Percentiles rank a stretch among this genome's conserved stretches.
Conservation (phyloP, 164 flowering plant genomes). For the Umbilicus rupestris region DNA sequence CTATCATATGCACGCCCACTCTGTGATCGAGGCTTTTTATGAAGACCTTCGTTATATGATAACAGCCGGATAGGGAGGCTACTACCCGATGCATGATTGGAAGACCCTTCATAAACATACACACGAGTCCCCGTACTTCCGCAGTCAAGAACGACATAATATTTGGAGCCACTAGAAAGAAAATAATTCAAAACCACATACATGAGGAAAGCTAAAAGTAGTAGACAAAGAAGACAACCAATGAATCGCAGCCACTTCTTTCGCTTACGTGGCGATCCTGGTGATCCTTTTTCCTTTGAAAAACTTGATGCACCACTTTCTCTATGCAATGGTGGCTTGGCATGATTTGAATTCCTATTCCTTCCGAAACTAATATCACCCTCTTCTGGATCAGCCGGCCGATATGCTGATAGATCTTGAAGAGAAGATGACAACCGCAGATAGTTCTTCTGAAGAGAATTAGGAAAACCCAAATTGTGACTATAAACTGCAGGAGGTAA, state of each 20-base stretch:
- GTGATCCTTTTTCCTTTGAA: conserved; percentile 58
- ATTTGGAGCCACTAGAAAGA: conserved; percentile 39
- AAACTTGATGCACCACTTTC: conserved; percentile 64
- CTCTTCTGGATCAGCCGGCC: conserved; percentile 46
- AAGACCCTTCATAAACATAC: conserved; percentile 62
- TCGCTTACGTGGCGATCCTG: conserved; percentile 26
- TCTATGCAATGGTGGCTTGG: conserved; percentile 26
- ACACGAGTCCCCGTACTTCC: conserved; percentile 96
- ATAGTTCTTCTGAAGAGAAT: conserved; percentile 29
- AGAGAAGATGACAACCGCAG: conserved; percentile 67
- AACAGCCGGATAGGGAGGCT: conserved; percentile 51
- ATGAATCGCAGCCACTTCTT: conserved; percentile 46
- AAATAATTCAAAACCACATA: conserved; percentile 27
- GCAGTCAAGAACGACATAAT: conserved; percentile 82
- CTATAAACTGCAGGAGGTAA: conserved; percentile 27
- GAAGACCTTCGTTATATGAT: conserved; percentile 44
- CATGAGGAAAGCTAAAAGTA: conserved; percentile 30
- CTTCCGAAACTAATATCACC: conserved; percentile 20
- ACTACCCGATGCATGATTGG: conserved; percentile 27
- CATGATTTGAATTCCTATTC: conserved; percentile 14
- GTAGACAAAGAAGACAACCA: conserved; percentile 31
- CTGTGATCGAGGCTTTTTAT: conserved; percentile 32
- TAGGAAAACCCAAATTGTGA: conserved; percentile 25
- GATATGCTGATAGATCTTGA: conserved; percentile 68
- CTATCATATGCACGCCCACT: conserved; percentile 83